These are phyloP conservation scores for Diaporthe caulivora DNA, from an alignment of 2,329 filamentous ascomycete genomes.

Conservation along the genomic window DNA sequence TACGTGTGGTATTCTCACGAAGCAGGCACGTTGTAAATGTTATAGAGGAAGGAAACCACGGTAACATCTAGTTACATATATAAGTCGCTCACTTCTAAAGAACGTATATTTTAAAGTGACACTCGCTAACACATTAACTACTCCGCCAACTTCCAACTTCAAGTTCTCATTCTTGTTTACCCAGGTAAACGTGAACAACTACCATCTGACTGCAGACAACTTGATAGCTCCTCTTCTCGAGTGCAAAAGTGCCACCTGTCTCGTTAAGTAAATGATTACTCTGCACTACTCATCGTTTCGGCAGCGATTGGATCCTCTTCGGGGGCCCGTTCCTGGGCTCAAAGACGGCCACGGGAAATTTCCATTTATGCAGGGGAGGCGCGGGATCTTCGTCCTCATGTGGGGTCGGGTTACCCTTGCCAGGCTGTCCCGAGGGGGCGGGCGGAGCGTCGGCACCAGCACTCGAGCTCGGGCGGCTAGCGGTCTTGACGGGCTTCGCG, in stretches of 20 bases:
- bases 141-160: no score
- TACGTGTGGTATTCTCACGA: no score
- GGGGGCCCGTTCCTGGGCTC: neutral
- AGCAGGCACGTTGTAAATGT: no score
- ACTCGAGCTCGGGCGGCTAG: neutral
- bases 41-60: no score
- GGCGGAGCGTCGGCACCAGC: neutral
- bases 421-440: neutral
- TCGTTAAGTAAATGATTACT: neutral
- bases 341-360: neutral
- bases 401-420: neutral
- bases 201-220: neutral
- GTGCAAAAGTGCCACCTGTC: neutral
- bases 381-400: neutral
- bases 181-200: neutral
- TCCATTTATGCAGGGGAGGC: neutral
- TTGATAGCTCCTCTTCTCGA: neutral
- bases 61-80: no score
- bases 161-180: no score
- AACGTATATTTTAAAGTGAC: no score
- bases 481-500: neutral
- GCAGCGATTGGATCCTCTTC: neutral
- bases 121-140: no score
- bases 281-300: neutral
- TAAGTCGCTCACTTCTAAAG: no score